A percentile compares a stretch with the other conserved stretches of the same genome.
Evolutionary conservation across 139 green algal species (phyloP).

Genomic region (Micromonas pusilla): DNA sequence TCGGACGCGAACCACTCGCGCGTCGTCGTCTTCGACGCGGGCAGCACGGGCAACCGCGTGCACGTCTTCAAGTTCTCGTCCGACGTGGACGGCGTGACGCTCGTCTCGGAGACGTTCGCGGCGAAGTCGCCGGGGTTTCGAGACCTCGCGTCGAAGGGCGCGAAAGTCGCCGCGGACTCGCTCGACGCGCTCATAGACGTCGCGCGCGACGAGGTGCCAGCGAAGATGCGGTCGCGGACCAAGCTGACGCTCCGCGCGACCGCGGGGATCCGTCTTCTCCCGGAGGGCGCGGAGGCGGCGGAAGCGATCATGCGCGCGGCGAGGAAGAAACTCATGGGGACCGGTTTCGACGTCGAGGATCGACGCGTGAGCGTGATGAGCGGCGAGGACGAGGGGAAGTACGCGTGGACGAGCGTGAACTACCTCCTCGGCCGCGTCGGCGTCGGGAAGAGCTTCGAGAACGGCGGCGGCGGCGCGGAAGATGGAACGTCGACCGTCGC

Average conservation of each 20-base stretch:
- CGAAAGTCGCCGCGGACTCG: slow-evolving; percentile 59
- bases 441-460: too few relatives aligned
- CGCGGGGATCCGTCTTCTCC: slow-evolving; percentile 85
- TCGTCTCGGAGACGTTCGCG: slow-evolving; percentile 78
- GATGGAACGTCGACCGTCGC: slow-evolving; percentile 63
- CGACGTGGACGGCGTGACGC: slow-evolving; percentile 42
- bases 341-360: slow-evolving; percentile 57
- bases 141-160: slow-evolving; percentile 60
- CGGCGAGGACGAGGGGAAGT: slow-evolving; percentile 85
- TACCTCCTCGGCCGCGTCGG: slow-evolving; percentile 86
- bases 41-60: slow-evolving; percentile 89
- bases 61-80: slow-evolving; percentile 87
- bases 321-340: slow-evolving; percentile 43
- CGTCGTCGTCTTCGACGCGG: slow-evolving; percentile 90
- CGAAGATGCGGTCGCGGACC: slow-evolving; percentile 53
- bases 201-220: slow-evolving; percentile 67
- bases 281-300: slow-evolving; percentile 58
- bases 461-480: neutral
- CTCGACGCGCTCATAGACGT: slow-evolving; percentile 76
- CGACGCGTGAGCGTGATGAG: slow-evolving; percentile 59
- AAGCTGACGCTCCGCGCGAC: slow-evolving; percentile 83
- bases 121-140: slow-evolving; percentile 85
- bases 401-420: slow-evolving; percentile 95
- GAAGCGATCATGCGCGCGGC: slow-evolving; percentile 78
- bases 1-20: slow-evolving; percentile 40